Evolutionary conservation across 1,284 basidiomycete species (phyloP).

Genomic region (Hemileia vastatrix): DNA sequence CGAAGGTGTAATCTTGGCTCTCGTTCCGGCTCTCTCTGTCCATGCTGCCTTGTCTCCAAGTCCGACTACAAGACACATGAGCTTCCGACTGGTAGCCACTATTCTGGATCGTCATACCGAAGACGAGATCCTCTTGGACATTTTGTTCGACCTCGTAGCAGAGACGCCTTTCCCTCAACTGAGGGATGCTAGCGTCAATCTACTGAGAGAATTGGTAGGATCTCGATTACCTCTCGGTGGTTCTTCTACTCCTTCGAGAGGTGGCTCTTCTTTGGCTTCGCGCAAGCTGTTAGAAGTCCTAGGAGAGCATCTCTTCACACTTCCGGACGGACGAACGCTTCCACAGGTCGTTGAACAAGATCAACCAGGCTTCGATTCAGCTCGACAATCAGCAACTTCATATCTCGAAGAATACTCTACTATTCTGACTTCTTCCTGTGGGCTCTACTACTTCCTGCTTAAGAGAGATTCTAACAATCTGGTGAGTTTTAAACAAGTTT

Average conservation of each 20-base stretch:
- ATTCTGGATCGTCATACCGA: conserved; percentile 24
- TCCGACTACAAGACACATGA: conserved; percentile 25
- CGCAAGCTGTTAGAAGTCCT: not conserved
- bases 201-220: conserved; percentile 11
- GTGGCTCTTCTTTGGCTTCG: not conserved
- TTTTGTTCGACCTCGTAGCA: conserved; percentile 25
- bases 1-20: conserved; percentile 20
- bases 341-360: not conserved
- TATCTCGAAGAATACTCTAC: not conserved
- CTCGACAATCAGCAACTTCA: not conserved
- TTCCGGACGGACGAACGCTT: not conserved
- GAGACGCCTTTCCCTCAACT: conserved; percentile 33
- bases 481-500: too few relatives aligned
- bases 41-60: conserved; percentile 32
- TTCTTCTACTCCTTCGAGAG: not conserved
- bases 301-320: not conserved
- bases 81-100: conserved; percentile 27
- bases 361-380: not conserved
- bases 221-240: not conserved
- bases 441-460: not conserved
- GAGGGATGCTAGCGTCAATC: conserved; percentile 25
- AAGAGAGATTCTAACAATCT: too few relatives aligned
- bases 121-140: conserved; percentile 8
- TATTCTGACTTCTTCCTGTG: not conserved
- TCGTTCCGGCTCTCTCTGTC: conserved; percentile 31